Conservation (phyloP, 306 rosid genomes). For the Pyrus betulifolia region DNA sequence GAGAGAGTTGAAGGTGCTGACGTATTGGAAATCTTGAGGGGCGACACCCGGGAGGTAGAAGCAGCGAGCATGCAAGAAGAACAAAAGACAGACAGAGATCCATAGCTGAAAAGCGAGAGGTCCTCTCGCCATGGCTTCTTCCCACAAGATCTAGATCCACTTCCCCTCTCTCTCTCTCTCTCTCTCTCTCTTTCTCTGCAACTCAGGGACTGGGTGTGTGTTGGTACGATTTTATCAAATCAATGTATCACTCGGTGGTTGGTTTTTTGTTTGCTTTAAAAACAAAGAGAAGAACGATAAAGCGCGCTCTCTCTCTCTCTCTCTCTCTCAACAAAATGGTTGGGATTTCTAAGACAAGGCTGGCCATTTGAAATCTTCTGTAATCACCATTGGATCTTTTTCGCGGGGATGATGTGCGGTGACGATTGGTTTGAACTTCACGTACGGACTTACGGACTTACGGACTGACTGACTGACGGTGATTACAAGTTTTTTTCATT, state of each 20-base stretch:
- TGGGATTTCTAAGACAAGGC: conserved; percentile 18
- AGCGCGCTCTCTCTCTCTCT: neutral
- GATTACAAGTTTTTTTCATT: neutral
- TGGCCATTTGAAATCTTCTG: neutral
- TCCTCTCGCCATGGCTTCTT: conserved; percentile 50
- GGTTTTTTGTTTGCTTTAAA: conserved; percentile 5
- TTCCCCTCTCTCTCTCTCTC: conserved; percentile 2
- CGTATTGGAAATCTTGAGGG: conserved; percentile 67
- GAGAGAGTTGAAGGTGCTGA: conserved; percentile 7
- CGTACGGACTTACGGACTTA: neutral
- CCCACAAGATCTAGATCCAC: conserved; percentile 26
- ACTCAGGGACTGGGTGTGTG: too few relatives aligned
- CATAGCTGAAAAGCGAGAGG: conserved; percentile 51
- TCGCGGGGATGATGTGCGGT: neutral
- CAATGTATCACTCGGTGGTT: neutral
- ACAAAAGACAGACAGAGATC: conserved; percentile 38
- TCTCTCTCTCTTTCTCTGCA: neutral
- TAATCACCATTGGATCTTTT: conserved; percentile 16
- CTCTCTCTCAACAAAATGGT: conserved; percentile 3
- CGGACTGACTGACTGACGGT: neutral
- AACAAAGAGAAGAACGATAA: conserved; percentile 13
- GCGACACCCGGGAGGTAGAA: conserved; percentile 87
- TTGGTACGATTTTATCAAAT: neutral
- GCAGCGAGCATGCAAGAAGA: conserved; percentile 35
- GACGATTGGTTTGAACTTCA: conserved; percentile 3